Evolutionary conservation across 306 rosid genomes (phyloP).

Genomic region (Trifolium dubium): DNA sequence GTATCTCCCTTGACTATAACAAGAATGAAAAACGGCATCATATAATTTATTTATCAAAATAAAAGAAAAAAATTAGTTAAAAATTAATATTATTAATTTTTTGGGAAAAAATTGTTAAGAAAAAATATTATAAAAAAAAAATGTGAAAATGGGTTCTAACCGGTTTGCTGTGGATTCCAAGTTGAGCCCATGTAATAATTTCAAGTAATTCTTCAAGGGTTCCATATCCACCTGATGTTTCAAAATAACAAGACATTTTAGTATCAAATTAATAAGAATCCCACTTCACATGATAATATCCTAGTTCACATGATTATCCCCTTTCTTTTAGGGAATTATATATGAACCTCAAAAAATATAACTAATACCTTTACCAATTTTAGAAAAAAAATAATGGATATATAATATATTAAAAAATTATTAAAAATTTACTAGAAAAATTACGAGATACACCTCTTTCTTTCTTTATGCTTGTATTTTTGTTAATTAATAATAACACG

Average conservation of each 20-base stretch:
- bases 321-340: not conserved
- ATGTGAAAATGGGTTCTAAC: constrained; percentile 50
- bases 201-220: constrained; percentile 97
- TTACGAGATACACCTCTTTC: not conserved
- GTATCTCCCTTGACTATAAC: constrained; percentile 11
- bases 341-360: too few species aligned
- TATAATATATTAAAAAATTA: too few species aligned
- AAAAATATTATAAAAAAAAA: not conserved
- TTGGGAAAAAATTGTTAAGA: too few species aligned
- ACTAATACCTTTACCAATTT: too few species aligned
- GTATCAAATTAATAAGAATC: constrained; percentile 12
- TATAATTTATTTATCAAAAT: not conserved
- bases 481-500: too few species aligned
- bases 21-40: not conserved
- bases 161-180: constrained; percentile 96
- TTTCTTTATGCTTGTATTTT: not conserved
- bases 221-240: constrained; percentile 85
- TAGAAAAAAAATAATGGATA: too few species aligned
- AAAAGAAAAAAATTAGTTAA: too few species aligned
- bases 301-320: constrained; percentile 17
- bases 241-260: constrained; percentile 29
- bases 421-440: too few species aligned
- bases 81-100: too few species aligned
- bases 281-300: constrained; percentile 26
- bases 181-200: constrained; percentile 99